Conservation (phyloP, 1,139 yeast species). For the Saccharomycopsis phalli region DNA sequence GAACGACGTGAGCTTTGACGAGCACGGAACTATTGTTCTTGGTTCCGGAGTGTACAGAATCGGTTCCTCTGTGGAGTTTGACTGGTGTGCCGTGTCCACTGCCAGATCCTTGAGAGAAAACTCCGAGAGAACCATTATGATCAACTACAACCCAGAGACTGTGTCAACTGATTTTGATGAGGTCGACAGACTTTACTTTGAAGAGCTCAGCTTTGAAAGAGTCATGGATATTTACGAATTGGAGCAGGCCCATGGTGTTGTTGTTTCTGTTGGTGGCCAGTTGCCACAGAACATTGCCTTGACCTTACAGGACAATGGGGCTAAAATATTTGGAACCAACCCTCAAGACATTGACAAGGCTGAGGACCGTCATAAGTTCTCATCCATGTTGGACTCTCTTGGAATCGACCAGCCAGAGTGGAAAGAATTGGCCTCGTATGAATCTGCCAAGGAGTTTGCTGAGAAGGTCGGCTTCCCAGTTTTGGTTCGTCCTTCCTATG, state of each 20-base stretch:
- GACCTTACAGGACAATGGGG: conserved; percentile 70
- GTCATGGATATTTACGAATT: conserved; percentile 95
- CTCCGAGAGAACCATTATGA: conserved; percentile 89
- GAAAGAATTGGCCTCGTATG: conserved; percentile 86
- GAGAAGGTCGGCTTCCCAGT: conserved; percentile 88
- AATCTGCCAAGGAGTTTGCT: conserved; percentile 82
- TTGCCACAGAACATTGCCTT: conserved; percentile 95
- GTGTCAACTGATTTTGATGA: conserved; percentile 98
- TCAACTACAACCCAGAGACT: conserved; percentile 97
- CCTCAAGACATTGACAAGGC: conserved; percentile 96
- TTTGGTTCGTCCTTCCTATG: conserved; percentile 94
- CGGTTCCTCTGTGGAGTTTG: conserved; percentile 97
- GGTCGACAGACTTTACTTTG: conserved; percentile 94
- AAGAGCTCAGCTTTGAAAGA: conserved; percentile 90
- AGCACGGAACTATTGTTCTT: conserved; percentile 85
- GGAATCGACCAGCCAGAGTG: conserved; percentile 94
- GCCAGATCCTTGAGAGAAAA: conserved; percentile 87
- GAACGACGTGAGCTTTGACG: conserved; percentile 78
- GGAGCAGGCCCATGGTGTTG: conserved; percentile 83
- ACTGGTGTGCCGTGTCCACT: conserved; percentile 98
- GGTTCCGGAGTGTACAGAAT: conserved; percentile 99
- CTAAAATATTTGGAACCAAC: conserved; percentile 85
- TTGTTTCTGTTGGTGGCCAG: conserved; percentile 97
- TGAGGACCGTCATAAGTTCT: conserved; percentile 96
- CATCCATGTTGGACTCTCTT: conserved; percentile 85